These are phyloP conservation scores for Botryosphaeria dothidea DNA, from an alignment of 2,329 filamentous ascomycete species.

Conservation along the genomic window DNA sequence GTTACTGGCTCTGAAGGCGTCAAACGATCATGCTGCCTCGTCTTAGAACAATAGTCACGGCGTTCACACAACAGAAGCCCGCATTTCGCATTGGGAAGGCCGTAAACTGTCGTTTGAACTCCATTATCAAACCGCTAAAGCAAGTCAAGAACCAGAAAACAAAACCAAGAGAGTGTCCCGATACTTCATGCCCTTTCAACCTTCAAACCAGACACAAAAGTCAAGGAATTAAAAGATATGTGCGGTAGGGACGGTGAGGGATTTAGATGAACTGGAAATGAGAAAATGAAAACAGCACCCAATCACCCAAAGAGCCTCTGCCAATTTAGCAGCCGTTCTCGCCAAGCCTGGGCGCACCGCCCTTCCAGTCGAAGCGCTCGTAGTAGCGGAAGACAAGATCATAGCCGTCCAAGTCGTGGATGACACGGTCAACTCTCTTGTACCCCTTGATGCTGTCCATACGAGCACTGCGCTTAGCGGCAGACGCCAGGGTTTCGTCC, in stretches of 20 bases:
- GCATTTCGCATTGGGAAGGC: no score
- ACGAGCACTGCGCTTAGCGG: constrained; percentile 47
- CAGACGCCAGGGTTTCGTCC: constrained; percentile 38
- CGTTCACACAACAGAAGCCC: no score
- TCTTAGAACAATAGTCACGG: neutral
- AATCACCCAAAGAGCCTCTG: neutral
- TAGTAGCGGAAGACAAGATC: constrained; percentile 97
- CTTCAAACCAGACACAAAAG: neutral
- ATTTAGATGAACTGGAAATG: neutral
- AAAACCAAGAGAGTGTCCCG: neutral
- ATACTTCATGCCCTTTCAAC: neutral
- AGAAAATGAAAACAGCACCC: no score
- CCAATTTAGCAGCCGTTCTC: constrained; percentile 41
- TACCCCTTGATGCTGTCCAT: constrained; percentile 86
- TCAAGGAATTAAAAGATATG: neutral
- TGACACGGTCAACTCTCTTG: constrained; percentile 85
- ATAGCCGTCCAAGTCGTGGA: constrained; percentile 96
- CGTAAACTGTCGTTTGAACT: no score
- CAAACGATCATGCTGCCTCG: no score
- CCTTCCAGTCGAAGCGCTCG: constrained; percentile 81
- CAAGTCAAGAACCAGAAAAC: neutral
- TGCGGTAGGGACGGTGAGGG: neutral
- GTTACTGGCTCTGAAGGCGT: no score
- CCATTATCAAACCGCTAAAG: neutral
- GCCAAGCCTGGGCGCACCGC: constrained; percentile 63